phyloP scores from a whole-genome alignment of 2,329 filamentous ascomycete species.

The Aureobasidium melanogenum region DNA sequence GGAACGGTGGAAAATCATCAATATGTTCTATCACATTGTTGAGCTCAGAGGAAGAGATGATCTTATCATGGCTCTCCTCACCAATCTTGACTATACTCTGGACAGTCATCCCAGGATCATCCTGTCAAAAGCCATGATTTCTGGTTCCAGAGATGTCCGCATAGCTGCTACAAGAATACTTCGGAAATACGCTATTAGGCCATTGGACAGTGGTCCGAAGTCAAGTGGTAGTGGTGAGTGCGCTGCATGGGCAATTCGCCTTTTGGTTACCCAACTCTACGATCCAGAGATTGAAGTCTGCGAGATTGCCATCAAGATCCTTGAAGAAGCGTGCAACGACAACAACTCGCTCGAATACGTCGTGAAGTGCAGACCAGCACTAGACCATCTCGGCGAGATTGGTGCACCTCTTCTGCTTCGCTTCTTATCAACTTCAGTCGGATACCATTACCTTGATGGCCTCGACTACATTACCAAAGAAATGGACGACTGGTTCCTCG shows the following conservation, averaged over 20 bases:
- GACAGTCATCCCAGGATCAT: slow-evolving; percentile 82
- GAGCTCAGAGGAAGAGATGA: slow-evolving; percentile 87
- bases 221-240: slow-evolving; percentile 45
- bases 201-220: slow-evolving; percentile 34
- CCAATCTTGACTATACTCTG: slow-evolving; percentile 85
- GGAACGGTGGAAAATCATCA: slow-evolving; percentile 95
- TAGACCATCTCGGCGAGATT: slow-evolving; percentile 94
- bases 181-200: slow-evolving; percentile 69
- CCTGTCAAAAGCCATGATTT: slow-evolving; percentile 86
- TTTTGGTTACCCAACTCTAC: slow-evolving; percentile 96
- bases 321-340: slow-evolving; percentile 94
- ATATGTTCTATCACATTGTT: slow-evolving; percentile 99
- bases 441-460: slow-evolving; percentile 94
- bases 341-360: slow-evolving; percentile 89
- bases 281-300: slow-evolving; percentile 96
- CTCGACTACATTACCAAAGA: slow-evolving; percentile 98
- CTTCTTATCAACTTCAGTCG: slow-evolving; percentile 91
- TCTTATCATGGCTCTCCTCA: slow-evolving; percentile 76
- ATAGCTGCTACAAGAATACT: slow-evolving; percentile 83
- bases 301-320: slow-evolving; percentile 89
- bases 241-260: slow-evolving; percentile 90
- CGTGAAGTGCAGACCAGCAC: slow-evolving; percentile 85
- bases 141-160: slow-evolving; percentile 80
- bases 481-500: slow-evolving; percentile 99
- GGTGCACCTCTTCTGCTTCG: slow-evolving; percentile 85